Evolutionary conservation across 2,329 filamentous ascomycete species (phyloP).

Genomic region (Xylariaceae sp.): DNA sequence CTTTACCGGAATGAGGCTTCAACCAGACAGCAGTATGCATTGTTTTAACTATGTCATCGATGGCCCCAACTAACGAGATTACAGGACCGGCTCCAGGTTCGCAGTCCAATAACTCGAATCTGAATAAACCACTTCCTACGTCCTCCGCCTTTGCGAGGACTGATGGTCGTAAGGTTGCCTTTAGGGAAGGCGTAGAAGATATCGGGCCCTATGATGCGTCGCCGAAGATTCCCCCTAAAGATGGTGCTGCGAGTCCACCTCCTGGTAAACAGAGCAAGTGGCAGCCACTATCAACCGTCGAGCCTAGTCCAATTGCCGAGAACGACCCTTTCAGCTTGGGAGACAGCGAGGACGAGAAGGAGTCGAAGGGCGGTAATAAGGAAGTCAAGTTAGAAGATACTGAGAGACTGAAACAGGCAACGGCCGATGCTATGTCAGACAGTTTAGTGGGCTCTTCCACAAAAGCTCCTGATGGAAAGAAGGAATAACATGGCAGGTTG

Average conservation of each 20-base stretch:
- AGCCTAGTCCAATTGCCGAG: conserved; percentile 83
- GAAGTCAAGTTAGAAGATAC: conserved; percentile 60
- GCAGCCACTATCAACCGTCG: conserved; percentile 88
- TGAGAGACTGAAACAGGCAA: conserved; percentile 70
- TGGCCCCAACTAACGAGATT: conserved; percentile 53
- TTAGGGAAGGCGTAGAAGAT: conserved; percentile 74
- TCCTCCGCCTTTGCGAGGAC: conserved; percentile 60
- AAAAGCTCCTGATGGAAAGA: conserved; percentile 40
- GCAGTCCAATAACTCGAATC: conserved; percentile 73
- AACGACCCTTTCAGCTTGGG: conserved; percentile 97
- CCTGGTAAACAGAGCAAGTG: conserved; percentile 87
- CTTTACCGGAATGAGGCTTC: conserved; percentile 75
- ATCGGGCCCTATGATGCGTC: conserved; percentile 78
- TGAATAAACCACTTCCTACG: conserved; percentile 69
- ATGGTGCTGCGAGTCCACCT: conserved; percentile 48
- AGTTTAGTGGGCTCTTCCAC: conserved; percentile 53
- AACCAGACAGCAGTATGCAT: conserved; percentile 66
- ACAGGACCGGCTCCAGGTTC: conserved; percentile 43
- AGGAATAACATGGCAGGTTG: conserved; percentile 25
- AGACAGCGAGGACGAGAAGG: conserved; percentile 92
- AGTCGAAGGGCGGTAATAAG: conserved; percentile 69
- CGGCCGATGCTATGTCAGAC: conserved; percentile 66
- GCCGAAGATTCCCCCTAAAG: conserved; percentile 62
- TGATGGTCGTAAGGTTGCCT: conserved; percentile 61
- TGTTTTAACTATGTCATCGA: conserved; percentile 41